Evolutionary conservation across 2,329 filamentous ascomycete genomes (phyloP).

Genomic region (Fusarium pseudonygamai): DNA sequence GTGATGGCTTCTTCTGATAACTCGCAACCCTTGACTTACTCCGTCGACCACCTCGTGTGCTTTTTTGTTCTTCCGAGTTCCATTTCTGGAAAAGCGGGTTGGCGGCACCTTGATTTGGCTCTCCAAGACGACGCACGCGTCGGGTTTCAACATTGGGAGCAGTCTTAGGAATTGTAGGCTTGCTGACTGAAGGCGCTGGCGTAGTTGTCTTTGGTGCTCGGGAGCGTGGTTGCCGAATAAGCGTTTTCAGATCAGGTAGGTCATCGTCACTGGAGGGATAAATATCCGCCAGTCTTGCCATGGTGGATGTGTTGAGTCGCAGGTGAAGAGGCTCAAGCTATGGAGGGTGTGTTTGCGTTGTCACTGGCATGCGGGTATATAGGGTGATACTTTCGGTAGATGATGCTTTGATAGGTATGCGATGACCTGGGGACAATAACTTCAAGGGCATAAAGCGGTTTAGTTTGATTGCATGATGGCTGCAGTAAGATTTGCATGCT

Average conservation of each 20-base stretch:
- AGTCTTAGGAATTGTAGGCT: constrained; percentile 39
- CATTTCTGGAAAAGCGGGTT: constrained; percentile 49
- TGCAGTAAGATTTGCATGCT: constrained; percentile 12
- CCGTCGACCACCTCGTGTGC: background rate
- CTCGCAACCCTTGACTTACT: background rate
- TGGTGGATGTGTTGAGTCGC: constrained; percentile 12
- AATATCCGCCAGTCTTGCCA: constrained; percentile 45
- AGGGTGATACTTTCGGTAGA: constrained; percentile 7
- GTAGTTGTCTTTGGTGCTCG: constrained; percentile 26
- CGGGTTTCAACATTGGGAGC: constrained; percentile 38
- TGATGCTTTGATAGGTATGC: constrained; percentile 13
- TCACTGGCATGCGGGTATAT: constrained; percentile 5
- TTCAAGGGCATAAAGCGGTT: constrained; percentile 2
- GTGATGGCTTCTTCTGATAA: constrained; percentile 1
- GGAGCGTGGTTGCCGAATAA: constrained; percentile 36
- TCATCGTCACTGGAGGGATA: constrained; percentile 53
- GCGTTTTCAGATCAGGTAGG: constrained; percentile 51
- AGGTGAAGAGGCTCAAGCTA: background rate
- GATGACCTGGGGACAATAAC: background rate
- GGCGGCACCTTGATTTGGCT: constrained; percentile 21
- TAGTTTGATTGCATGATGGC: constrained; percentile 1
- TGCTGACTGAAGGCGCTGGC: constrained; percentile 11
- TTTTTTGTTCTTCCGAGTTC: constrained; percentile 38
- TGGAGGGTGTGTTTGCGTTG: background rate
- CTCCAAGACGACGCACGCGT: constrained; percentile 46